Evolutionary conservation across 1,284 basidiomycete genomes (phyloP).

Genomic region (Ustilago curta): DNA sequence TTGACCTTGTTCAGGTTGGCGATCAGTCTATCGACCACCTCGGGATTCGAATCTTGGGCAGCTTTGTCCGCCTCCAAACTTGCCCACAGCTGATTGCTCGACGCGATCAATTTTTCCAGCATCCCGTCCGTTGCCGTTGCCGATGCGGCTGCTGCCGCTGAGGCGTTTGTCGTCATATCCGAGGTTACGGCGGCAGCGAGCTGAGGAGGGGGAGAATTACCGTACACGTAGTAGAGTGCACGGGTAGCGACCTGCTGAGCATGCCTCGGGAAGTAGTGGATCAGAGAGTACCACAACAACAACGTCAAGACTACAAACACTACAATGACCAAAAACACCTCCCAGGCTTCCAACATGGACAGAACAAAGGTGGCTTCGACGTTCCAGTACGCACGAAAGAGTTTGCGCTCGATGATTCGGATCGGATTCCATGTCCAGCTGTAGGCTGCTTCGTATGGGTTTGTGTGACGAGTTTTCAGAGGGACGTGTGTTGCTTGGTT

Average conservation of each 20-base stretch:
- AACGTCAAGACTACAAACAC: constrained; percentile 28
- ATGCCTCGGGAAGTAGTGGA: constrained; percentile 47
- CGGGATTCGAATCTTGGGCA: constrained; percentile 12
- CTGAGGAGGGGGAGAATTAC: constrained; percentile 33
- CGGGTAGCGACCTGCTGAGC: constrained; percentile 30
- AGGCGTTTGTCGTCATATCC: constrained; percentile 3
- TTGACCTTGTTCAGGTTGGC: constrained; percentile 48
- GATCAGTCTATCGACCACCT: constrained; percentile 34
- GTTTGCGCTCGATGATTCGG: constrained; percentile 42
- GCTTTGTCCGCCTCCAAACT: constrained; percentile 21
- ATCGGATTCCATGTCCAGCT: constrained; percentile 45
- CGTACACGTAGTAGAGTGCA: constrained; percentile 49
- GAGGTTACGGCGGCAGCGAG: constrained; percentile 24
- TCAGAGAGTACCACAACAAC: constrained; percentile 40
- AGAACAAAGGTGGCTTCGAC: constrained; percentile 44
- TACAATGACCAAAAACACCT: constrained; percentile 44
- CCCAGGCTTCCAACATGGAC: constrained; percentile 53
- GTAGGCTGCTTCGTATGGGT: constrained; percentile 13
- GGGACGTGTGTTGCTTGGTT: constrained; percentile 15
- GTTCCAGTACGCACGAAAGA: constrained; percentile 46
- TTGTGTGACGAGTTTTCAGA: constrained; percentile 3
- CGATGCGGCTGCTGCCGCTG: background rate
- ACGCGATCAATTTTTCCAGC: constrained; percentile 31
- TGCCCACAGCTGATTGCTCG: constrained; percentile 26
- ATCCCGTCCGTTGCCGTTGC: constrained; percentile 17